phyloP scores from a whole-genome alignment of 306 rosid species.

The Prosopis cineraria region DNA sequence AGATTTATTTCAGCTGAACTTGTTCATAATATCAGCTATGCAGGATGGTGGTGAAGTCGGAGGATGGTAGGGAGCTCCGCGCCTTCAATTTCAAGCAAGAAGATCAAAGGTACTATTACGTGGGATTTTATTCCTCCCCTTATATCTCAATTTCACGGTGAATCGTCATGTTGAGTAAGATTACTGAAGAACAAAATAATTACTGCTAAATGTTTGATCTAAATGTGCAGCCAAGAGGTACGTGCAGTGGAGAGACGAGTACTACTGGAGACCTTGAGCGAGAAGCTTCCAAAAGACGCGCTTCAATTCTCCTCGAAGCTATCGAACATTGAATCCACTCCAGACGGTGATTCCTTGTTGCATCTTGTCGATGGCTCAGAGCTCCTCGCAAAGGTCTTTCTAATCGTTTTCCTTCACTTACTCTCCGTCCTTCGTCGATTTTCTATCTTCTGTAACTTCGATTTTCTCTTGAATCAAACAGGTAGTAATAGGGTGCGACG shows the following conservation, averaged over 20 bases:
- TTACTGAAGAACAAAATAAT: background rate
- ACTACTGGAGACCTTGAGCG: conserved; percentile 79
- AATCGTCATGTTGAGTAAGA: background rate
- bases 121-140: no score
- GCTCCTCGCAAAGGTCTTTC: conserved; percentile 68
- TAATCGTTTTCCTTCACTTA: background rate
- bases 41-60: conserved; percentile 87
- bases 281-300: conserved; percentile 54
- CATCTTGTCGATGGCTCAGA: conserved; percentile 69
- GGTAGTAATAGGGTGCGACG: conserved; percentile 93
- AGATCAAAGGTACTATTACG: conserved; percentile 60
- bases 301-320: conserved; percentile 74
- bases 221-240: conserved; percentile 76
- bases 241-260: conserved; percentile 89
- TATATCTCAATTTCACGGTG: background rate
- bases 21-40: conserved; percentile 63
- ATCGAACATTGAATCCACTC: conserved; percentile 49
- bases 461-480: conserved; percentile 25
- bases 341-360: conserved; percentile 57
- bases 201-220: background rate
- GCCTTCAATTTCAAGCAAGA: conserved; percentile 81
- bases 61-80: conserved; percentile 75
- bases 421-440: background rate
- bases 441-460: background rate
- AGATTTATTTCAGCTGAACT: background rate